Evolutionary conservation across 2,329 filamentous ascomycete species (phyloP).

Genomic region (Coniochaeta pulveracea): DNA sequence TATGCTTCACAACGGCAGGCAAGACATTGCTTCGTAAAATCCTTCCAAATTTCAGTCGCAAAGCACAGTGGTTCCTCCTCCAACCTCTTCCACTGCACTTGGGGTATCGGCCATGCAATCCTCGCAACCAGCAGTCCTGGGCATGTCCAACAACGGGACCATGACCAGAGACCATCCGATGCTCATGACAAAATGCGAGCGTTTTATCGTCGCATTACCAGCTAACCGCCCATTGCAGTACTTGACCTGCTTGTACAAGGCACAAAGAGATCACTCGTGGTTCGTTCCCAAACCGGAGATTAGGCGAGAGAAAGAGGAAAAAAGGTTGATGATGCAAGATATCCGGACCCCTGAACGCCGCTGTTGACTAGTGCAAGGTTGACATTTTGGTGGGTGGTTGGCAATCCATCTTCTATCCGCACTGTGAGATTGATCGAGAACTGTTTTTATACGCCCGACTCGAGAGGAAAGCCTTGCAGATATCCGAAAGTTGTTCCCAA

Average conservation of each 20-base stretch:
- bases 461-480: constrained; percentile 34
- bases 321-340: constrained; percentile 56
- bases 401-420: constrained; percentile 64
- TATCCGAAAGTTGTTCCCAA: constrained; percentile 37
- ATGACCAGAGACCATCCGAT: not conserved
- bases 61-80: constrained; percentile 40
- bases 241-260: constrained; percentile 21
- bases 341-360: constrained; percentile 73
- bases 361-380: constrained; percentile 19
- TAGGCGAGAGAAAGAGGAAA: constrained; percentile 10
- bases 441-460: constrained; percentile 20
- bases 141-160: not conserved
- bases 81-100: constrained; percentile 29
- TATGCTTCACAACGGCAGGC: no score
- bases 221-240: constrained; percentile 46
- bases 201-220: constrained; percentile 37
- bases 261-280: constrained; percentile 33
- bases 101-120: constrained; percentile 53
- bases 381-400: constrained; percentile 32
- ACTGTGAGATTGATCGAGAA: constrained; percentile 31
- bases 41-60: constrained; percentile 44
- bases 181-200: constrained; percentile 3
- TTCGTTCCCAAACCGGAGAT: constrained; percentile 27
- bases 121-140: constrained; percentile 36
- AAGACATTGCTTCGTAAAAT: constrained; percentile 31